phyloP scores from a whole-genome alignment of 495 filamentous ascomycete genomes.

The Thermothielavioides terrestris region DNA sequence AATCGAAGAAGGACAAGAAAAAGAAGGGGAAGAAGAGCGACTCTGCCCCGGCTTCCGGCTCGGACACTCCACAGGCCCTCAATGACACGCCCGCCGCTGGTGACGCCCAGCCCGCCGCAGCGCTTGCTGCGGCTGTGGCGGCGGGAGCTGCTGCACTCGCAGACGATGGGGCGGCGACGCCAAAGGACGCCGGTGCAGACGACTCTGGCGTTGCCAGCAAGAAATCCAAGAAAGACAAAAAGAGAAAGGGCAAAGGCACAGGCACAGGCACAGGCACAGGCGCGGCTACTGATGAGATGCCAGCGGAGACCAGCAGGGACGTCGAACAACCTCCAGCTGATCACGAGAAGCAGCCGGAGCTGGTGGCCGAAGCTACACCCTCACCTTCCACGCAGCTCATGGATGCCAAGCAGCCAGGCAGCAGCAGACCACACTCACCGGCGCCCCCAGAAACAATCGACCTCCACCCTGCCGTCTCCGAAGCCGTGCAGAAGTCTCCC shows the following conservation, averaged over 20 bases:
- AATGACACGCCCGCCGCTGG: neutral
- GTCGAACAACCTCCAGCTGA: neutral
- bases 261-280: constrained; percentile 1
- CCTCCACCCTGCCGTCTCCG: constrained; percentile 10
- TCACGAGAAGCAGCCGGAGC: neutral
- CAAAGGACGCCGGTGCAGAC: constrained; percentile 12
- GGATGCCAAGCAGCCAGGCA: neutral
- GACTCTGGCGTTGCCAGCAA: constrained; percentile 18
- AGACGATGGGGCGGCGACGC: neutral
- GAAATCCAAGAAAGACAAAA: constrained; percentile 23
- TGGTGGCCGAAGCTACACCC: neutral
- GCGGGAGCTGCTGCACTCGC: neutral
- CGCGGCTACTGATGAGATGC: neutral
- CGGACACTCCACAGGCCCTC: constrained; percentile 7
- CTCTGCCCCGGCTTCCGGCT: neutral
- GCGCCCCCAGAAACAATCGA: constrained; percentile 13
- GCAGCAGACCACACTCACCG: neutral
- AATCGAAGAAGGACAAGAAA: constrained; percentile 25
- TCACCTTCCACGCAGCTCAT: neutral
- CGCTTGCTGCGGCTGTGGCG: neutral
- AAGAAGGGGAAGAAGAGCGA: constrained; percentile 16
- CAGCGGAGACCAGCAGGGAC: neutral
- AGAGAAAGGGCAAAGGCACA: constrained; percentile 19
- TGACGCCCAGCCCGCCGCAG: neutral
- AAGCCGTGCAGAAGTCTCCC: neutral